Percentiles rank a stretch among this genome's conserved stretches.
Conservation (phyloP, 1,284 basidiomycete species). For the Pseudozyma sp. region DNA sequence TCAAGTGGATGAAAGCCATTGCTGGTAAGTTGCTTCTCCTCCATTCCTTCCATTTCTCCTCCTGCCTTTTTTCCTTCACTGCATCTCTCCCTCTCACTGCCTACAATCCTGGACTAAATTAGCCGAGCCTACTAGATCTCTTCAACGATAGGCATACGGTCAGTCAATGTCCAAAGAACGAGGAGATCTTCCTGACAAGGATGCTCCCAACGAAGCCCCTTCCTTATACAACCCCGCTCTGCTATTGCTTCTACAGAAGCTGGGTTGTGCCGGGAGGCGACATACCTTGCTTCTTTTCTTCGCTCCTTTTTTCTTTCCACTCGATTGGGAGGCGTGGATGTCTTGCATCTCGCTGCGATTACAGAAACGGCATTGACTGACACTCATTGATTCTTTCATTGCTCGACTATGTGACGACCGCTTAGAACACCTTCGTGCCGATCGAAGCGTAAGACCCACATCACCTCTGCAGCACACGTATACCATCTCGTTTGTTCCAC, state of each 20-base stretch:
- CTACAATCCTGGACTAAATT: conserved; percentile 45
- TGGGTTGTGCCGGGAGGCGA: conserved; percentile 57
- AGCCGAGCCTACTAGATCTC: conserved; percentile 53
- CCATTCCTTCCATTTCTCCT: background rate
- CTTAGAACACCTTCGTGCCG: conserved; percentile 80
- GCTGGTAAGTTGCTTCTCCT: conserved; percentile 76
- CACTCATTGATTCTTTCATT: conserved; percentile 1
- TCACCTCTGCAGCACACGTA: conserved; percentile 77
- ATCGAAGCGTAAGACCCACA: conserved; percentile 54
- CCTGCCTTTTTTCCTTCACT: background rate
- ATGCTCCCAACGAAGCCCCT: conserved; percentile 55
- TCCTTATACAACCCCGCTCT: conserved; percentile 52
- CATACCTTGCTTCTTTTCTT: conserved; percentile 17
- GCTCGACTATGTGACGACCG: conserved; percentile 2
- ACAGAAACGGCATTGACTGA: conserved; percentile 5
- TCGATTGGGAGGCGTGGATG: background rate
- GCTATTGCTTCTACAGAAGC: conserved; percentile 43
- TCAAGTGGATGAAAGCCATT: conserved; percentile 86
- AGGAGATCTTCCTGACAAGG: conserved; percentile 57
- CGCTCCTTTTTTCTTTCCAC: conserved; percentile 3
- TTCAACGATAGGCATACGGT: conserved; percentile 54
- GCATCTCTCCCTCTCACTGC: background rate
- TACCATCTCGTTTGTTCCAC: conserved; percentile 88
- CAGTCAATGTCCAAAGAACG: conserved; percentile 62
- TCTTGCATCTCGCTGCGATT: no score